Evolutionary conservation across 371 early-diverging fungal genomes (phyloP), one percentile per base, ranked within the genome.

Genomic region (Rhizopus arrhizus): DNA sequence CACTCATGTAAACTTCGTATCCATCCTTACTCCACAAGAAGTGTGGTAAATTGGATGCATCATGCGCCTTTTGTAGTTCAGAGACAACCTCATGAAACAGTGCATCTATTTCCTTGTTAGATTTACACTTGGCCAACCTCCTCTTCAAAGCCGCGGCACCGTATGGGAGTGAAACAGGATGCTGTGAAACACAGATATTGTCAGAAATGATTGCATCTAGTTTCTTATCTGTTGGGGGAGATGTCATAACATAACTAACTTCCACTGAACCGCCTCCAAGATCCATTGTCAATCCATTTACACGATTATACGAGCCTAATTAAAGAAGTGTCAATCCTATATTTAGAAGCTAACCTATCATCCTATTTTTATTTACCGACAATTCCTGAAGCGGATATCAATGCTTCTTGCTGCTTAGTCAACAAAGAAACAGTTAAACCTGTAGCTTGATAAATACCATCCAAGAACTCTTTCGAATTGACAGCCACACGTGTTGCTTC

Each of bases 251-350:
- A 40, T 85, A 87, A 45, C 86, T 85, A 10, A 87, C 61, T 59
- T 87, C 86, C 0, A 87, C 78, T 4, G 83, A 84, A 5, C 87
- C 87, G 3, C 87, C 87, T 5, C 87, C 87, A 3, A 83, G 71
- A 64, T 87, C 87, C 81, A 85, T 81, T 6, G 84, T 85, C 33
- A 87, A 57, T 3, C 87, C 87, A 52, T 84, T 64, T 38, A 85
- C 85, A 1, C 70, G 70, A 53, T 81, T 73, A 58, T 78, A 87
- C 0, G 85, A 80, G 12, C 85, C 83, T 80, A 70, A 31, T 22
- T 36, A 38, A 7, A 34, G 29, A 61, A 29, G 9, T 3, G 11
- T 32, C 33, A 45, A 36, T 22, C 0, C 22, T 22, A 22, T 22
- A 2, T 22, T 22, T 22, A 22, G 22, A 22, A 22, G 22, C 22